Evolutionary conservation across 148 eudicot species (phyloP).

Genomic region (Chenopodium berlandieri): DNA sequence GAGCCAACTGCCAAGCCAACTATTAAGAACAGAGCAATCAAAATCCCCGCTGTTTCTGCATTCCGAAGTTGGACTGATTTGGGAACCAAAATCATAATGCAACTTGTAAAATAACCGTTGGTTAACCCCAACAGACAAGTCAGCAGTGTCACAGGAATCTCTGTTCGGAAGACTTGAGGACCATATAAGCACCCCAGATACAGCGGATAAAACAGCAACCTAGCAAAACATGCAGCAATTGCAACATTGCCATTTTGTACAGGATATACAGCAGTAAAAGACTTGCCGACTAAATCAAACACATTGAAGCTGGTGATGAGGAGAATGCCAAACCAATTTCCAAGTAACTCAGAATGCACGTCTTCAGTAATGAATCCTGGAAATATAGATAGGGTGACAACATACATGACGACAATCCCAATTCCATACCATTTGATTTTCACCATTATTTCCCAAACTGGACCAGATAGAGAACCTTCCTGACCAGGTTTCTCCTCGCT

Average conservation of each 20-base stretch:
- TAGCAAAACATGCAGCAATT: conserved; percentile 58
- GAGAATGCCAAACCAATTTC: conserved; percentile 80
- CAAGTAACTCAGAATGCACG: conserved; percentile 61
- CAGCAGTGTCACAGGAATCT: conserved; percentile 67
- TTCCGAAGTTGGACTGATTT: conserved; percentile 63
- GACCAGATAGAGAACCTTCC: conserved; percentile 41
- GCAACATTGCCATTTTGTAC: conserved; percentile 65
- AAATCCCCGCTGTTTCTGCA: conserved; percentile 70
- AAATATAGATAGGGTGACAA: conserved; percentile 78
- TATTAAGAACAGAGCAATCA: conserved; percentile 64
- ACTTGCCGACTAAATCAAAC: conserved; percentile 84
- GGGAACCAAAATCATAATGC: conserved; percentile 71
- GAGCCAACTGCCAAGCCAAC: conserved; percentile 84
- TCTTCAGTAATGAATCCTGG: conserved; percentile 92
- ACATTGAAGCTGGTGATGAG: conserved; percentile 72
- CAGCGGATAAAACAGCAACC: conserved; percentile 70
- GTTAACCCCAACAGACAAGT: conserved; percentile 86
- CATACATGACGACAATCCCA: conserved; percentile 53
- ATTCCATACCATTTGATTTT: conserved; percentile 70
- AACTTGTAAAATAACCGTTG: conserved; percentile 81
- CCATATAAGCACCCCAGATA: conserved; percentile 81
- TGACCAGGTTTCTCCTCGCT: conserved; percentile 50
- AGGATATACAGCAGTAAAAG: conserved; percentile 54
- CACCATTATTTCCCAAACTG: conserved; percentile 62
- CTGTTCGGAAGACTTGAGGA: conserved; percentile 63